Evolutionary conservation across 139 green algal genomes (phyloP), one percentile per base, ranked within the genome.

Genomic region (Chlorella sp.): DNA sequence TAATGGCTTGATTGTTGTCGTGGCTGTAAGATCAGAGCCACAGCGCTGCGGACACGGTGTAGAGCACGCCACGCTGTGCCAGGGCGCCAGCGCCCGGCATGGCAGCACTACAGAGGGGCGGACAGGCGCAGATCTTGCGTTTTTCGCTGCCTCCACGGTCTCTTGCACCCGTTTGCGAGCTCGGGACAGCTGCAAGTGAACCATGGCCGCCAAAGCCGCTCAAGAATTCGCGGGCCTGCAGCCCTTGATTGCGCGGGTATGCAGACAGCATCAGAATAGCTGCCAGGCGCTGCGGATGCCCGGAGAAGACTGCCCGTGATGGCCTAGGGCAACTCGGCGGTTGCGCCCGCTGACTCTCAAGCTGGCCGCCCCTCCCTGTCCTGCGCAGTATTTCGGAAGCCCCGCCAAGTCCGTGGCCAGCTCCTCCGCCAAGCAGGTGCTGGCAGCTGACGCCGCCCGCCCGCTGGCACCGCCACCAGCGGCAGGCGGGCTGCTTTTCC

Each of bases 331-430:
- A 60, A 69, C 26, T 71, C 23, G 64, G 26, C 3, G 30, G 17
- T 71, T 47, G 20, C 36, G 21, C 36, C 69, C 16, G 36, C 36
- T 12, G 28, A 16, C 34, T 30, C 36, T 9, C 18, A 9, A 21
- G 6, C 69, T 16, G 7, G 18, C 23, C 7, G 21, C 7, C 36
- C 36, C 32, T n/a, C 47, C 28, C 47, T 13, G 15, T 41, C n/a
- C 30, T n/a, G 44, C 26, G 65, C 74, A 81, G 74, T 81, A 81
- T 63, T 81, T 81, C 26, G 74, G 74, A 17, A 56, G 30, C 4
- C 74, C 74, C 11, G 34, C 11, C 55, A 81, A 81, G 55, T 23
- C 34, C 2, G 74, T 26, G 21, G 55, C 55, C 7, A 34, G 15
- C 16, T 6, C 51, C 4, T 55, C 55, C 15, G 30, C 28, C 32